These are phyloP conservation scores for Russula emetica DNA, from an alignment of 768 basidiomycete species.

Conservation along the genomic window DNA sequence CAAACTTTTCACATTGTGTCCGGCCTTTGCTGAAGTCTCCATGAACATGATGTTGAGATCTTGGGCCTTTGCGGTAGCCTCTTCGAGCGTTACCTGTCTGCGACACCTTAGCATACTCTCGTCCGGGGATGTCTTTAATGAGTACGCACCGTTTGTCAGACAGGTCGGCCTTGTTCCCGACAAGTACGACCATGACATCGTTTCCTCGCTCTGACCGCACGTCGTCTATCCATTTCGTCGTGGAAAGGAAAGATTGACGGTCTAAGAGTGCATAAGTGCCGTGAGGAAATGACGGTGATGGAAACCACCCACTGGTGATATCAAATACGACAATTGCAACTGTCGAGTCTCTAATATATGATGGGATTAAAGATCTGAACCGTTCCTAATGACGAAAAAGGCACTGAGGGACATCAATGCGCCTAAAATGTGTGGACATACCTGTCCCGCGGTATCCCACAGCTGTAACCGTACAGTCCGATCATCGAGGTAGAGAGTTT, in stretches of 20 bases:
- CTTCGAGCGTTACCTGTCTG: slow-evolving; percentile 98
- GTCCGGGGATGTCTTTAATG: background rate
- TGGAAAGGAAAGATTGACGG: slow-evolving; percentile 96
- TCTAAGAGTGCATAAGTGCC: slow-evolving; percentile 44
- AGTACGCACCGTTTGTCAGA: slow-evolving; percentile 89
- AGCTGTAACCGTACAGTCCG: slow-evolving; percentile 94
- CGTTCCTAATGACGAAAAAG: slow-evolving; percentile 61
- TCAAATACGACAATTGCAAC: slow-evolving; percentile 99
- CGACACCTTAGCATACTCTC: slow-evolving; percentile 13
- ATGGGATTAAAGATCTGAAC: slow-evolving; percentile 95
- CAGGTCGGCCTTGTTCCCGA: slow-evolving; percentile 98
- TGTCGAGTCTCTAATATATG: slow-evolving; percentile 97
- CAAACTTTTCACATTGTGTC: slow-evolving; percentile 97
- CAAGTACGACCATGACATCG: slow-evolving; percentile 97
- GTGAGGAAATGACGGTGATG: background rate
- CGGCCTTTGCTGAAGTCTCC: slow-evolving; percentile 99
- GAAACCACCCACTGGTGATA: slow-evolving; percentile 79
- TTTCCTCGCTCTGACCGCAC: slow-evolving; percentile 95
- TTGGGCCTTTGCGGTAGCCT: slow-evolving; percentile 87
- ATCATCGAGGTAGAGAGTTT: slow-evolving; percentile 99
- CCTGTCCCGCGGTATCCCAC: slow-evolving; percentile 98
- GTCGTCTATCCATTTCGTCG: slow-evolving; percentile 99
- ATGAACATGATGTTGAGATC: slow-evolving; percentile 96
- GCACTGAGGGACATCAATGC: slow-evolving; percentile 2
- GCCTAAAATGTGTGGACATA: slow-evolving; percentile 33